A percentile compares a stretch with the other conserved stretches of the same genome.
phyloP scores from a whole-genome alignment of 129 eudicot genomes.

The Chrysanthemum makinoi region DNA sequence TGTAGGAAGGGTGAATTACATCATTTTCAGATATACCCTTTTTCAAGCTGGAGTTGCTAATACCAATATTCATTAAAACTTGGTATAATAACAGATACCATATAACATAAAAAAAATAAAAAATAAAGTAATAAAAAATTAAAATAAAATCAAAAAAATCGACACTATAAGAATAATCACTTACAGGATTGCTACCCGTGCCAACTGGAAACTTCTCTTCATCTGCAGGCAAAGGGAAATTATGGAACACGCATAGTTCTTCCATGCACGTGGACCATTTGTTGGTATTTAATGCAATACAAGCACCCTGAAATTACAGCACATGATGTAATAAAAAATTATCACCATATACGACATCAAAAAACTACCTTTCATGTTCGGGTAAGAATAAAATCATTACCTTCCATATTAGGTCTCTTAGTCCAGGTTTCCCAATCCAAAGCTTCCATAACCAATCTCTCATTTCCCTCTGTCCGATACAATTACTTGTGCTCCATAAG shows the following conservation, averaged over 20 bases:
- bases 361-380: background rate
- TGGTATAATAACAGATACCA: conserved; percentile 6
- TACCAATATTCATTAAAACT: background rate
- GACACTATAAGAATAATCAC: conserved; percentile 20
- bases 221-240: conserved; percentile 58
- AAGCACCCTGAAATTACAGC: conserved; percentile 68
- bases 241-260: conserved; percentile 63
- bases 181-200: conserved; percentile 99
- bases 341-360: background rate
- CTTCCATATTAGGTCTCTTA: conserved; percentile 88
- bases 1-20: conserved; percentile 24
- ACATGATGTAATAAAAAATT: conserved; percentile 4
- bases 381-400: conserved; percentile 37
- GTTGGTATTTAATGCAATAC: conserved; percentile 78
- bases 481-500: conserved; percentile 78
- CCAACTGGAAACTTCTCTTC: conserved; percentile 95
- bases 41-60: conserved; percentile 1
- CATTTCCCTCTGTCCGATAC: conserved; percentile 87
- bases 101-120: background rate
- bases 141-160: too few relatives aligned
- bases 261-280: conserved; percentile 69
- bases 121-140: too few relatives aligned
- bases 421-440: conserved; percentile 72
- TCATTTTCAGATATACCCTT: conserved; percentile 9
- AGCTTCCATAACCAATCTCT: conserved; percentile 94